Percentiles rank a stretch among this genome's conserved stretches.
phyloP scores from a whole-genome alignment of 2,329 filamentous ascomycete genomes.

The Colletotrichum sp. region DNA sequence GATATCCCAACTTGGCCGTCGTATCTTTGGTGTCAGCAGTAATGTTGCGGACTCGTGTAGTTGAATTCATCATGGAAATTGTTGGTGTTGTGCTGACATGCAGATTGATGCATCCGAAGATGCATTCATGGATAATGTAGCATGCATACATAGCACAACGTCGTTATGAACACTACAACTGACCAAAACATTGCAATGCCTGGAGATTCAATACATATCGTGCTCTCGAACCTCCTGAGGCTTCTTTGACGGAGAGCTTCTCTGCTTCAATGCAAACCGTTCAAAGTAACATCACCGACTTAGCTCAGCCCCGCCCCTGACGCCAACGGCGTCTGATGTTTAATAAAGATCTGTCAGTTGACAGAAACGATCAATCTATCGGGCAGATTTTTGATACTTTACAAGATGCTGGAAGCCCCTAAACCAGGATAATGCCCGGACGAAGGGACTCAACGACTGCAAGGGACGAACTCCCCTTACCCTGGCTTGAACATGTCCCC shows the following conservation, averaged over 20 bases:
- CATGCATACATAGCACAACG: neutral
- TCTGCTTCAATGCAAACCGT: neutral
- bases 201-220: neutral
- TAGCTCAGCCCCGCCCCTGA: fast-evolving
- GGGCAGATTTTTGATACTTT: neutral
- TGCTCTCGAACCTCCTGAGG: fast-evolving
- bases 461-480: neutral
- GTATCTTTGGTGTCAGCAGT: neutral
- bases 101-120: neutral
- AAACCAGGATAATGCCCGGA: neutral
- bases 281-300: fast-evolving
- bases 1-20: neutral
- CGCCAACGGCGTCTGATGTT: neutral
- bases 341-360: neutral
- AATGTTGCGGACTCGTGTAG: neutral
- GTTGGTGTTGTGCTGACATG: neutral
- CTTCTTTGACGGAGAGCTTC: neutral
- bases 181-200: fast-evolving
- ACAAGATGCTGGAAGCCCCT: neutral
- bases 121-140: neutral
- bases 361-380: neutral
- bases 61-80: neutral
- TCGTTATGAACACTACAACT: neutral
- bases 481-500: neutral
- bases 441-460: neutral